Evolutionary conservation across 177 flowering plant species (phyloP).

Genomic region (Vitis hybrid): DNA sequence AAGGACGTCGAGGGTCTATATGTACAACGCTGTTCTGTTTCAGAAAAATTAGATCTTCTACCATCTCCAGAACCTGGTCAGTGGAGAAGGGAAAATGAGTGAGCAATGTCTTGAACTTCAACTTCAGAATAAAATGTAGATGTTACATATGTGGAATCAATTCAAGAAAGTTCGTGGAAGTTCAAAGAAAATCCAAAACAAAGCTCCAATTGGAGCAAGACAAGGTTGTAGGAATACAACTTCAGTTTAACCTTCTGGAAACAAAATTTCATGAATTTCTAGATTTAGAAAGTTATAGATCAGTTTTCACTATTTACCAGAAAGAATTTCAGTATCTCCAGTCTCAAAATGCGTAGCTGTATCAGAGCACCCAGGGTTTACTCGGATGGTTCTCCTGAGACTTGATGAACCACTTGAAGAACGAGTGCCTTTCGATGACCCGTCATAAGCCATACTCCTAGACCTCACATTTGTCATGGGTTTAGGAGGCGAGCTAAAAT

Average conservation of each 20-base stretch:
- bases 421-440: conserved; percentile 18
- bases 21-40: conserved; percentile 34
- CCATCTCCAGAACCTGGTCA: conserved; percentile 20
- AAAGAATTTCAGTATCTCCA: conserved; percentile 18
- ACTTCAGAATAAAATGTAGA: too few relatives aligned
- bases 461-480: conserved; percentile 16
- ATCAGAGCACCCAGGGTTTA: conserved; percentile 9
- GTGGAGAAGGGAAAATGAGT: conserved; percentile 5
- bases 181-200: not conserved
- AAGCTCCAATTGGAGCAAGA: too few relatives aligned
- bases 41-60: conserved; percentile 12
- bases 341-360: conserved; percentile 5
- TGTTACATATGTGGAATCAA: too few relatives aligned
- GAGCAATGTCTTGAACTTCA: not conserved
- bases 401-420: conserved; percentile 16
- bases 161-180: not conserved
- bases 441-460: conserved; percentile 3
- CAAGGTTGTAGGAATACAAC: too few relatives aligned
- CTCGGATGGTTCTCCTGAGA: conserved; percentile 14
- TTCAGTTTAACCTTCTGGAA: too few relatives aligned
- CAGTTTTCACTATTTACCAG: conserved; percentile 27
- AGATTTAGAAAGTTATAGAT: not conserved
- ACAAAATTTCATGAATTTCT: not conserved
- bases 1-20: conserved; percentile 35
- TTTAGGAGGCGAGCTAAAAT: conserved; percentile 16